Evolutionary conservation across 495 filamentous ascomycete species (phyloP).

Genomic region (Chlorociboria aeruginascens): DNA sequence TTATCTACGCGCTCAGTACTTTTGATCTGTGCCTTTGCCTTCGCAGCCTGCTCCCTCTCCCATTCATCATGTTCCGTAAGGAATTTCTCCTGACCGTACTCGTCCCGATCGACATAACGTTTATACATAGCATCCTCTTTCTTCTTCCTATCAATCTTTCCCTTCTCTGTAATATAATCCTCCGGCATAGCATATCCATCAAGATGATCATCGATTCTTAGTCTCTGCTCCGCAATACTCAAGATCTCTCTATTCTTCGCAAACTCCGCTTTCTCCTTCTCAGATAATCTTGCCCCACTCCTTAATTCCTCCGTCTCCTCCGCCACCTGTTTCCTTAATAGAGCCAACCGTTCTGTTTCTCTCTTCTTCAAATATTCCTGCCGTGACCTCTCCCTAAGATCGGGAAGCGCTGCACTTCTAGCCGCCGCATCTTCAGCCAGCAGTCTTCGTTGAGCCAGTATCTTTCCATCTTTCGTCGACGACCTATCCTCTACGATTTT

Average conservation of each 20-base stretch:
- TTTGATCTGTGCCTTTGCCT: constrained; percentile 79
- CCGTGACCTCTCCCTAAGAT: constrained; percentile 68
- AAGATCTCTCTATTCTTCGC: constrained; percentile 80
- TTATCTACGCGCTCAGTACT: constrained; percentile 63
- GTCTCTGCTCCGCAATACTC: constrained; percentile 74
- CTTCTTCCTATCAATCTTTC: constrained; percentile 78
- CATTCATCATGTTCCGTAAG: constrained; percentile 94
- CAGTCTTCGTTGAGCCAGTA: constrained; percentile 44
- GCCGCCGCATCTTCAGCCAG: constrained; percentile 54
- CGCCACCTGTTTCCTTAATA: constrained; percentile 81
- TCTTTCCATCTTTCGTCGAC: constrained; percentile 42
- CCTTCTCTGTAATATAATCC: constrained; percentile 87
- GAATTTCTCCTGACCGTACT: constrained; percentile 78
- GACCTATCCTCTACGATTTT: constrained; percentile 56
- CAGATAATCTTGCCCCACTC: constrained; percentile 61
- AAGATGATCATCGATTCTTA: constrained; percentile 79
- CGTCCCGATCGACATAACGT: constrained; percentile 81
- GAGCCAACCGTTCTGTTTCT: constrained; percentile 70
- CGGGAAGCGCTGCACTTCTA: constrained; percentile 53
- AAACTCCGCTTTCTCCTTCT: constrained; percentile 80
- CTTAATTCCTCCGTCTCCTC: constrained; percentile 79
- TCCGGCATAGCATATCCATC: constrained; percentile 93
- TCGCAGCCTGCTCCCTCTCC: constrained; percentile 83
- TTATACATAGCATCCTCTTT: constrained; percentile 87
- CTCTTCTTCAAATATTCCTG: constrained; percentile 92